These are phyloP conservation scores for Chaetoceros tenuissimus DNA, from an alignment of 108 stramenopile genomes.

Conservation along the genomic window DNA sequence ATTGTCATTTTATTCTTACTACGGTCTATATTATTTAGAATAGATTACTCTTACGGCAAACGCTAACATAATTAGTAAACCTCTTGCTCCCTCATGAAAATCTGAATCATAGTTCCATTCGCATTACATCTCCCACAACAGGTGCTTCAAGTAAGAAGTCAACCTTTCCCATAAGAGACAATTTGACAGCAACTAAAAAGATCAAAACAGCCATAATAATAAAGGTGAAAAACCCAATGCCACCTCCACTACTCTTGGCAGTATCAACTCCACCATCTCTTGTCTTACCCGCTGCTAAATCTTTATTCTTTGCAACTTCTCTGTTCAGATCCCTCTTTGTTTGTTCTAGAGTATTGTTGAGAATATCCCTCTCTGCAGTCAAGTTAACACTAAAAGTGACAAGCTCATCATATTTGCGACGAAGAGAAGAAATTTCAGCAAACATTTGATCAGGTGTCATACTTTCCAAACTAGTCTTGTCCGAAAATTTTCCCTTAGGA, in stretches of 20 bases:
- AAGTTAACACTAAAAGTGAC: slow-evolving; percentile 86
- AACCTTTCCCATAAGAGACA: background rate
- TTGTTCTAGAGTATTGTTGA: slow-evolving; percentile 87
- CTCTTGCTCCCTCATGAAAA: background rate
- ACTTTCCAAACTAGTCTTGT: slow-evolving; percentile 21
- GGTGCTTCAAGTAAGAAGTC: background rate
- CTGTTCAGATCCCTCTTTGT: slow-evolving; percentile 83
- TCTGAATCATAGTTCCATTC: background rate
- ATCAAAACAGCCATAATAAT: background rate
- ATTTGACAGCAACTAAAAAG: background rate
- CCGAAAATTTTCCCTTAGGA: slow-evolving; percentile 1
- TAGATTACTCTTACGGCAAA: too few relatives aligned
- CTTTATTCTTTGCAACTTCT: slow-evolving; percentile 50
- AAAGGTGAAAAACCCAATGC: background rate
- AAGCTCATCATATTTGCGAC: slow-evolving; percentile 91
- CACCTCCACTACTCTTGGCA: background rate
- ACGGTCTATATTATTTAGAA: too few relatives aligned
- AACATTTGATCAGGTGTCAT: slow-evolving; percentile 75
- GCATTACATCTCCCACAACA: background rate
- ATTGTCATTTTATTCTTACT: too few relatives aligned
- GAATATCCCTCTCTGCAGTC: slow-evolving; percentile 90
- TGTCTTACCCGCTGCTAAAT: background rate
- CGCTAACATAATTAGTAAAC: background rate
- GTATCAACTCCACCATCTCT: background rate
- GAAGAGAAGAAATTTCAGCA: slow-evolving; percentile 57